phyloP scores from a whole-genome alignment of 148 eudicot genomes.

The Cornus suecica region DNA sequence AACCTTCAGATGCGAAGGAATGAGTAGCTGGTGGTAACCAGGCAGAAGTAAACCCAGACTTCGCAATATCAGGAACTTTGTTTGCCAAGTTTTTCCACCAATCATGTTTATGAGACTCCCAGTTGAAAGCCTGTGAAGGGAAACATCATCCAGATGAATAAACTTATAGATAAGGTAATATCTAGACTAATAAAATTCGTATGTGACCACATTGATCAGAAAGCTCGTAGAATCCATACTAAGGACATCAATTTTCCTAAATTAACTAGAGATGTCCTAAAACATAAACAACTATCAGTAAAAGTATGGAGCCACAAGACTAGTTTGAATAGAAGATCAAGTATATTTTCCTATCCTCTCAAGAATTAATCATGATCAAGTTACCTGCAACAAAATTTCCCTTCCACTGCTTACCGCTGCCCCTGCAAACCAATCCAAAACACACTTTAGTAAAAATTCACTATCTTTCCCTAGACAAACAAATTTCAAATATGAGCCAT shows the following conservation, averaged over 20 bases:
- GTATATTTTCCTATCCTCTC: background rate
- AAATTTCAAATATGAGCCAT: background rate
- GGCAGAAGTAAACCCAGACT: constrained; percentile 81
- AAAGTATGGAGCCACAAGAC: background rate
- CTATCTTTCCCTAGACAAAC: background rate
- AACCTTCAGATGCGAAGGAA: constrained; percentile 81
- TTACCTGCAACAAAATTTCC: constrained; percentile 85
- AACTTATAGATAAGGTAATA: constrained; percentile 6
- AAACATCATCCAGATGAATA: background rate
- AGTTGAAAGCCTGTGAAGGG: constrained; percentile 71
- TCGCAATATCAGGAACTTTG: constrained; percentile 74
- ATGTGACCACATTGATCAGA: background rate
- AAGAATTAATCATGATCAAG: constrained; percentile 1
- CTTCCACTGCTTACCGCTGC: constrained; percentile 58
- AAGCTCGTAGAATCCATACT: background rate
- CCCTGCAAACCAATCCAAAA: constrained; percentile 41
- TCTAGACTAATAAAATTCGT: background rate
- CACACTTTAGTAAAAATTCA: constrained; percentile 9
- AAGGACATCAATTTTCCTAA: constrained; percentile 1
- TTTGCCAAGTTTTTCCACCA: constrained; percentile 83
- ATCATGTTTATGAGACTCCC: constrained; percentile 89
- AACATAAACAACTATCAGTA: background rate
- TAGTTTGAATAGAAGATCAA: background rate
- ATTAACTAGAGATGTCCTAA: background rate
- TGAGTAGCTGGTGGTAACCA: constrained; percentile 90